Base-by-base conservation (phyloP, 768 basidiomycete species). In the Phallus indusiatus region DNA sequence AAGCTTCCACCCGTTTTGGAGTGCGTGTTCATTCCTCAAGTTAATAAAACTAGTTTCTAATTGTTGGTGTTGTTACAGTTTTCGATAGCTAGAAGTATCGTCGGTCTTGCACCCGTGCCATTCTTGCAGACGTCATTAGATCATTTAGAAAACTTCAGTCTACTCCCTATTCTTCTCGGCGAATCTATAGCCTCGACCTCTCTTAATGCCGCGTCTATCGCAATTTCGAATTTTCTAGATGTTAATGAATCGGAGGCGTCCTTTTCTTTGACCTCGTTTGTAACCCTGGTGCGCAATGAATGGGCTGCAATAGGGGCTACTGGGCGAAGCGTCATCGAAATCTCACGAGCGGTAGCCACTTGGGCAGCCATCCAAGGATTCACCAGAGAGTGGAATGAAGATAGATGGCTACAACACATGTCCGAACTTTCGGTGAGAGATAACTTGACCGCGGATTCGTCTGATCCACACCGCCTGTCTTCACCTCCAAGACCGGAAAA, bases 341-440 rank as follows among this genome's bases (percentile, higher is more conserved):
- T 89, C 14, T 81, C 81, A 18, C 76, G 80, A 58, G 88, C 86
- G 0, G 77, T 93, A 20, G 78, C 88, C 7, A 88, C 83, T 0
- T 92, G 89, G 88, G 85, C 85, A 5, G 81, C 87, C 0, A 72
- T 93, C 47, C 90, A 92, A 65, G 84, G 86, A 35, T 83, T 89
- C 47, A 93, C 90, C 0, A 82, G 85, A 65, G 83, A 88, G 64
- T 88, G 84, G 79, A 86, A 88, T 63, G 88, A 92, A 67, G 76
- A 78, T 66, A 73, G 71, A 47, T 88, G 88, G 86, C 78, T 86
- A 56, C 74, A 75, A 63, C 72, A 79, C 66, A 74, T 90, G 61
- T 78, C 74, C 56, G 88, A 90, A 68, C 79, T 91, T 20, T 76
- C 81, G 61, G 78, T 86, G 55, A 78, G 79, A 47, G 80, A 81